phyloP scores from a whole-genome alignment of 1,284 basidiomycete species.

The Ustilago nuda region DNA sequence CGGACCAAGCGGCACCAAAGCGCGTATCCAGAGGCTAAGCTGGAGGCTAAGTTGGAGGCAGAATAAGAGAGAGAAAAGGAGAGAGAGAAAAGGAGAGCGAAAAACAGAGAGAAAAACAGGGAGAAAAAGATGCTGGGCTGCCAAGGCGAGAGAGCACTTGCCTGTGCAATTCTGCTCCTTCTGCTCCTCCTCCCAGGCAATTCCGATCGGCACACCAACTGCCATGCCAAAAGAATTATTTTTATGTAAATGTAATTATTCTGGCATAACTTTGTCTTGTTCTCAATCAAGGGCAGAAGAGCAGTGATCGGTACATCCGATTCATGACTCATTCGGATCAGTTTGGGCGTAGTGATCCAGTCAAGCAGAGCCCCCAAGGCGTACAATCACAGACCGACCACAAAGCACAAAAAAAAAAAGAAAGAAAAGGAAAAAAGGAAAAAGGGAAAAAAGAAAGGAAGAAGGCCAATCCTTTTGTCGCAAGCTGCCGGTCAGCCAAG shows the following conservation, averaged over 20 bases:
- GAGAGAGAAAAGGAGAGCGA: not conserved
- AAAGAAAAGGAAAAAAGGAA: rapidly evolving
- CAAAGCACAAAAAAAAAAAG: no score
- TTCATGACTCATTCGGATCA: not conserved
- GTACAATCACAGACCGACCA: no score
- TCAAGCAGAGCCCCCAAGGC: not conserved
- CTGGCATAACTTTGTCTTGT: no score
- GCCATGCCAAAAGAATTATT: not conserved
- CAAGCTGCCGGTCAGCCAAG: not conserved
- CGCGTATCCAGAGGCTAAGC: no score
- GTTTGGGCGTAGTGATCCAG: not conserved
- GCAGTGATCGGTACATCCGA: not conserved
- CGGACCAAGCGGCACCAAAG: not conserved
- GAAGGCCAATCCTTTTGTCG: not conserved
- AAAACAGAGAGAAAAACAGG: not conserved
- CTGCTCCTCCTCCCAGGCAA: slow-evolving; percentile 3
- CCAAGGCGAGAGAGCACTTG: not conserved
- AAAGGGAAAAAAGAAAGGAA: no score
- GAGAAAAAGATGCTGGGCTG: slow-evolving; percentile 3
- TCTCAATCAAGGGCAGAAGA: no score
- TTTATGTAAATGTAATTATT: not conserved
- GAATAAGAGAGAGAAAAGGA: not conserved
- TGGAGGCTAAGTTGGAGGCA: no score
- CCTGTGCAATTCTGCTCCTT: no score
- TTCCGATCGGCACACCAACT: not conserved